Conservation (phyloP, 2,329 filamentous ascomycete species). For the Pestalotiopsis sp. region DNA sequence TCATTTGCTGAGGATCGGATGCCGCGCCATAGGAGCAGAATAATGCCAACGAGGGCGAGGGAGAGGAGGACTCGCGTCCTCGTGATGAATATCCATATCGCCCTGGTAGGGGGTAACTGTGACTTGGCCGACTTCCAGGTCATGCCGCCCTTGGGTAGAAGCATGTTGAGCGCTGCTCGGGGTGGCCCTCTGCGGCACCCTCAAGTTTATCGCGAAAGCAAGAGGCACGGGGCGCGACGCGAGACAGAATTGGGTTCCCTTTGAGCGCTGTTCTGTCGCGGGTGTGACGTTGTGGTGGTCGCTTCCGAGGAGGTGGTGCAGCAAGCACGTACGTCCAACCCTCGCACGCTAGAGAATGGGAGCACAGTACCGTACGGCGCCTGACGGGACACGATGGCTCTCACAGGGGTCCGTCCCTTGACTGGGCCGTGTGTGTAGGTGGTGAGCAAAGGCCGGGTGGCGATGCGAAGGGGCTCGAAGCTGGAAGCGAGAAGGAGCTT, state of each 20-base stretch:
- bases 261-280: not conserved
- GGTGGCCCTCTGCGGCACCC: conserved; percentile 45
- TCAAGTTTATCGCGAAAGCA: conserved; percentile 22
- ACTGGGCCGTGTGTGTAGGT: not conserved
- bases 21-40: conserved; percentile 87
- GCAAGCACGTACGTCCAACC: not conserved
- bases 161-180: conserved; percentile 61
- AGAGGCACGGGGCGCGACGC: conserved; percentile 15
- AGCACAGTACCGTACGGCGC: not conserved
- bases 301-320: conserved; percentile 1
- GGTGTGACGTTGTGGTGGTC: conserved; percentile 7
- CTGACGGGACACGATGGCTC: not conserved
- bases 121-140: conserved; percentile 91
- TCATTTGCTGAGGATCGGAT: conserved; percentile 79
- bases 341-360: conserved; percentile 5
- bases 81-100: conserved; percentile 70
- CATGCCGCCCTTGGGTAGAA: conserved; percentile 86
- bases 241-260: not conserved
- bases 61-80: conserved; percentile 78
- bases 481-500: not conserved
- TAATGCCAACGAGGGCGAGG: conserved; percentile 68
- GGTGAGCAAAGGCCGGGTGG: not conserved
- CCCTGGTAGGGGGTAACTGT: conserved; percentile 76
- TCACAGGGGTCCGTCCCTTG: not conserved
- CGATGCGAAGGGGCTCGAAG: not conserved